Conservation (phyloP, 2,329 filamentous ascomycete species). For the Nannizzia gypsea region DNA sequence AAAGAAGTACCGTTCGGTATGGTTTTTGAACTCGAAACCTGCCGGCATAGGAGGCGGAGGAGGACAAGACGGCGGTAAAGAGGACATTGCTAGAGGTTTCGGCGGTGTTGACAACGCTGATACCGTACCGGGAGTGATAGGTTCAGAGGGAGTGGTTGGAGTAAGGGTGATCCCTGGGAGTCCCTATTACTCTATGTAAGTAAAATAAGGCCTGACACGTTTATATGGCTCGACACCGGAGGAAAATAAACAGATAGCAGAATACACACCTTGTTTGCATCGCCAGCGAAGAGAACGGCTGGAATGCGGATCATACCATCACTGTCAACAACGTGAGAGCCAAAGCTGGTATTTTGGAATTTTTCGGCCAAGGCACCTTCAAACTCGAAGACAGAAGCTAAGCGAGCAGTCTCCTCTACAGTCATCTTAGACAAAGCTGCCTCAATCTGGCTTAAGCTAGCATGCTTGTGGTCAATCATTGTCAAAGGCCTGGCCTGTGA, state of each 20-base stretch:
- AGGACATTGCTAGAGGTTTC: no score
- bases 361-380: not conserved
- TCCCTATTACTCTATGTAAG: not conserved
- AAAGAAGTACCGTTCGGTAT: slow-evolving; percentile 7
- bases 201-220: no score
- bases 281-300: not conserved
- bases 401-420: not conserved
- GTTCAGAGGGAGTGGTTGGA: not conserved
- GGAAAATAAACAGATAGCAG: not conserved
- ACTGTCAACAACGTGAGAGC: not conserved
- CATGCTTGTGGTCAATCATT: not conserved
- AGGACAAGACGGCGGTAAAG: not conserved
- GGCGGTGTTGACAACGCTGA: not conserved
- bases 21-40: not conserved
- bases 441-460: not conserved
- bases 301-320: not conserved
- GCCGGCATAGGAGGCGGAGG: not conserved
- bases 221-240: not conserved
- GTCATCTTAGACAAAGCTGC: not conserved
- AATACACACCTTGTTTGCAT: not conserved
- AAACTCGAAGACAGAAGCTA: not conserved
- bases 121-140: not conserved
- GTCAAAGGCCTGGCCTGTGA: not conserved
- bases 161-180: not conserved
- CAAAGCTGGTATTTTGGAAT: not conserved